A percentile compares a stretch with the other conserved stretches of the same genome.
phyloP scores from a whole-genome alignment of 2,329 filamentous ascomycete species.

The Nigrospora sphaerica region DNA sequence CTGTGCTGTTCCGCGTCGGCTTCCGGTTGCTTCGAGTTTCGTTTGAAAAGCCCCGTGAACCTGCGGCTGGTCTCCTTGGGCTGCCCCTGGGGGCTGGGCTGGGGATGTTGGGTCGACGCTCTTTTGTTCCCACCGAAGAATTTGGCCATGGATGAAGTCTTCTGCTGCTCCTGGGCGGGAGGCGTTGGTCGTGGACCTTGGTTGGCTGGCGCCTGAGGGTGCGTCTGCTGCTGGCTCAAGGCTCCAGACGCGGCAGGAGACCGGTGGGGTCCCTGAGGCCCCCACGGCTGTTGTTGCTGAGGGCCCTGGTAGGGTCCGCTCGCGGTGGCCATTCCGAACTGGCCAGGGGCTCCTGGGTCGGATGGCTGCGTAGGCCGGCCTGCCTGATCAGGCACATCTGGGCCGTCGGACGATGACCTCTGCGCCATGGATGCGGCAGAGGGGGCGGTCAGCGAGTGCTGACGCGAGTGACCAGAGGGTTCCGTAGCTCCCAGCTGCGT shows the following conservation, averaged over 20 bases:
- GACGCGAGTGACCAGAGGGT: background rate
- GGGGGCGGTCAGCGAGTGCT: background rate
- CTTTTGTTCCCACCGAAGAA: slow-evolving; percentile 11
- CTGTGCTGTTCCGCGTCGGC: background rate
- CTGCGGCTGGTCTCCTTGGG: slow-evolving; percentile 18
- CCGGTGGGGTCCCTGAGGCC: background rate
- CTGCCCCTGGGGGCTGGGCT: slow-evolving; percentile 6
- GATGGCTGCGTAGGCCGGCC: background rate
- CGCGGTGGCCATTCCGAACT: background rate
- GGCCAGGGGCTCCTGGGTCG: background rate
- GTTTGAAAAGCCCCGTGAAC: slow-evolving; percentile 20
- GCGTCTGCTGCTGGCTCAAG: slow-evolving; percentile 1
- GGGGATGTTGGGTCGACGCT: background rate
- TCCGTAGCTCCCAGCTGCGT: background rate
- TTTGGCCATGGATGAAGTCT: slow-evolving; percentile 11
- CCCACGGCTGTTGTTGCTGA: background rate
- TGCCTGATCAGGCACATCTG: background rate
- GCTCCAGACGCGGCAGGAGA: background rate
- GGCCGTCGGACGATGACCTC: background rate
- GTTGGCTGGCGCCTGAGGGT: background rate
- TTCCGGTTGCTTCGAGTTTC: slow-evolving; percentile 12
- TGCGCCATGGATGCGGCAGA: background rate
- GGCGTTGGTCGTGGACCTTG: background rate
- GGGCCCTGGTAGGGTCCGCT: too few species aligned
- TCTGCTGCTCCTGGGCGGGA: slow-evolving; percentile 3